Evolutionary conservation across 2,329 filamentous ascomycete genomes (phyloP), one percentile per base, ranked within the genome.

Genomic region (Aspergillus candidus): DNA sequence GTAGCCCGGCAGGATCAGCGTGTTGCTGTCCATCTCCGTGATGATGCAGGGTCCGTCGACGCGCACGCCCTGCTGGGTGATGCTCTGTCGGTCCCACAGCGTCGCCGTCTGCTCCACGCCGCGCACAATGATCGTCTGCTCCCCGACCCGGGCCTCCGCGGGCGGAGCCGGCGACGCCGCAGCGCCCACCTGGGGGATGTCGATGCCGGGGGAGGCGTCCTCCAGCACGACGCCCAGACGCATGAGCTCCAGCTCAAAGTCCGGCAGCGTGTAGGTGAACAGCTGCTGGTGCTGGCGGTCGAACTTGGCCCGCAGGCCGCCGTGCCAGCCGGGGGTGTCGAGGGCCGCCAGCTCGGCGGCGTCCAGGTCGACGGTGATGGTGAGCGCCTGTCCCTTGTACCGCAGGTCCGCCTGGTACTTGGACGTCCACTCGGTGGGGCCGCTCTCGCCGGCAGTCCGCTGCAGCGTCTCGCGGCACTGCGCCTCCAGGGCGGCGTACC

Each of bases 1-100:
- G 44, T 66, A 71, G 0, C 71, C 72, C 1, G 73, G 73, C 4
- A 74, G 60, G 18, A 76, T 70, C 2, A 76, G 59, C 0, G 73
- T 76, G 50, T 75, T 76, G 14, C 71, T 73, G 49, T 75, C 73
- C 70, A 74, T 75, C 47, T 76, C 72, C 0, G 68, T 68, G 32
- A 75, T 55, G n/a, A 75, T 62, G 32, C 70, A 72, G 4, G 73
- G 73, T 0, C 73, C 73, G 2, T 55, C 40, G 2, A 75, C 58
- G 31, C 63, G 62, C 32, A 69, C 57, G 1, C 72, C 59, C 32
- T 71, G 58, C 35, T 66, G 64, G 11, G 56, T 68, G 38, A 74
- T 61, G 42, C 64, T 61, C 2, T 59, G 47, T 4, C 72, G 68
- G 44, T 74, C 66, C 69, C 72, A 75, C 36, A 74, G 61, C 0